Percentiles rank a stretch among this genome's conserved stretches.
Conservation (phyloP, 23 red algal species). For the Agarophyton chilense region DNA sequence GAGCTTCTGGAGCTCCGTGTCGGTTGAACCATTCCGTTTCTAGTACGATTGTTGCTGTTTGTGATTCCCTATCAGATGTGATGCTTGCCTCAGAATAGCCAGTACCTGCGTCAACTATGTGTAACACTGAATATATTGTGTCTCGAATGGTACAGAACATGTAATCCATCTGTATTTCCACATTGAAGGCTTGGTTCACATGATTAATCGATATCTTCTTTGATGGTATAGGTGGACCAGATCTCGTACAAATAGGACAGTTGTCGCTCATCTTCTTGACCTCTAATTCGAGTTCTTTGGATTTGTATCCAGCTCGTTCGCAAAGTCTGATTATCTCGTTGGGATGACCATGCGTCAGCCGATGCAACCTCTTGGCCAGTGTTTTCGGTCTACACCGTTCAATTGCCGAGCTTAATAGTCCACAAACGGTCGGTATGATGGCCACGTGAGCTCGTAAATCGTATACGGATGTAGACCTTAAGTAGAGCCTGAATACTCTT, state of each 20-base stretch:
- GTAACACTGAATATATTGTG: neutral
- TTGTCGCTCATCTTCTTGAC: neutral
- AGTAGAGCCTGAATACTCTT: neutral
- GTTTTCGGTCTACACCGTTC: neutral
- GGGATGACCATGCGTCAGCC: constrained; percentile 26
- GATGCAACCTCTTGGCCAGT: constrained; percentile 30
- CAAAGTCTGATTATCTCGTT: constrained; percentile 24
- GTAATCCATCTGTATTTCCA: constrained; percentile 42
- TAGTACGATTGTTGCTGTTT: too few relatives aligned
- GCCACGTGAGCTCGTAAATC: neutral
- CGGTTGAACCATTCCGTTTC: too few relatives aligned
- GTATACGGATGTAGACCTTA: neutral
- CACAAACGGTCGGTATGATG: neutral
- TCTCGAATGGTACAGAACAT: constrained; percentile 29
- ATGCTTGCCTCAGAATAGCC: too few relatives aligned
- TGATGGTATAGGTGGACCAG: constrained; percentile 7
- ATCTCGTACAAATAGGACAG: constrained; percentile 28
- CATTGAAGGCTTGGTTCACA: constrained; percentile 55
- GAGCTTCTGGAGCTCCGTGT: too few relatives aligned
- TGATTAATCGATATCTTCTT: constrained; percentile 47
- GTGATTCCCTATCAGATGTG: too few relatives aligned
- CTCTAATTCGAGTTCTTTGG: neutral
- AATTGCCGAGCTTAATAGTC: neutral
- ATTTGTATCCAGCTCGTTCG: neutral
- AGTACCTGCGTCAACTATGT: constrained; percentile 33